Evolutionary conservation across 345 rosid genomes (phyloP).

Genomic region (Boechera stricta): DNA sequence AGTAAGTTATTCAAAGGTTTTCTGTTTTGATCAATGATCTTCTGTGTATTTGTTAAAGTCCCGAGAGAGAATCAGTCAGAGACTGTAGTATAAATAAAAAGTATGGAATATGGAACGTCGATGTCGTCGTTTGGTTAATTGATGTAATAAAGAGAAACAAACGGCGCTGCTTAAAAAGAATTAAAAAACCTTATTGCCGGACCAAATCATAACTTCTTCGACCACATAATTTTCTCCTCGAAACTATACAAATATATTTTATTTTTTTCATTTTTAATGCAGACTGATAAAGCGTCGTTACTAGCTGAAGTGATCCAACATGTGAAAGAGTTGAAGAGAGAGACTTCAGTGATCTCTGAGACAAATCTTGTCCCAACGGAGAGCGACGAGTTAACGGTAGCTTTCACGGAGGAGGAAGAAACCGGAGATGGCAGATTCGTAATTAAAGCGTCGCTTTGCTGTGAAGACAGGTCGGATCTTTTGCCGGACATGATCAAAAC

Average conservation of each 20-base stretch:
- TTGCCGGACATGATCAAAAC: constrained; percentile 87
- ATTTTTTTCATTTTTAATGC: background rate
- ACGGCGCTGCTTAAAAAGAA: constrained; percentile 66
- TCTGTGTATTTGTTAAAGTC: constrained; percentile 43
- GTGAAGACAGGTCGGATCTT: constrained; percentile 92
- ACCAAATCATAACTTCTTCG: constrained; percentile 41
- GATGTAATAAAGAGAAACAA: constrained; percentile 82
- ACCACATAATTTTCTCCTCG: constrained; percentile 44
- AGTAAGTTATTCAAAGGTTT: constrained; percentile 35
- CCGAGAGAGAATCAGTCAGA: constrained; percentile 49
- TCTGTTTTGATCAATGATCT: constrained; percentile 34
- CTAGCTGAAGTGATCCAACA: constrained; percentile 98
- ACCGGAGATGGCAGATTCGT: constrained; percentile 73
- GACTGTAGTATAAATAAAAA: constrained; percentile 40
- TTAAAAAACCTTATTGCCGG: constrained; percentile 60
- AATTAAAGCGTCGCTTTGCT: constrained; percentile 89
- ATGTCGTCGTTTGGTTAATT: constrained; percentile 62
- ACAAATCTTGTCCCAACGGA: constrained; percentile 85
- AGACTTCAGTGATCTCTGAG: constrained; percentile 80
- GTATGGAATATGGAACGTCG: constrained; percentile 54
- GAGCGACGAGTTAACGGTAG: constrained; percentile 82
- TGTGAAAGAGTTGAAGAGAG: constrained; percentile 88
- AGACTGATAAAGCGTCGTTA: constrained; percentile 98
- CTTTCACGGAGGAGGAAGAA: constrained; percentile 60
- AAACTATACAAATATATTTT: constrained; percentile 19